Conservation (phyloP, 768 basidiomycete species). For the Stropharia rugosoannulata region DNA sequence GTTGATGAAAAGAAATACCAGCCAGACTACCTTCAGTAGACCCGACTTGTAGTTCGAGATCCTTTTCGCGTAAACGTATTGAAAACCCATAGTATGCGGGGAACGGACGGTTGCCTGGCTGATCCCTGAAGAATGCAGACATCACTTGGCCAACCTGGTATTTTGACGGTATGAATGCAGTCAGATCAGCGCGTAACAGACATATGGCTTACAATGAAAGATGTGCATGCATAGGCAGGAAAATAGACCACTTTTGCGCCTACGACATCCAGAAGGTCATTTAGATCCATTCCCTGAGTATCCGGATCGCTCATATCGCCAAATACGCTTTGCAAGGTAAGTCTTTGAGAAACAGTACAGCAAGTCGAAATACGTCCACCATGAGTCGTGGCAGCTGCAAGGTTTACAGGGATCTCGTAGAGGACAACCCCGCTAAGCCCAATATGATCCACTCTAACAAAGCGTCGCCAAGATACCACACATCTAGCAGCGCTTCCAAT, state of each 20-base stretch:
- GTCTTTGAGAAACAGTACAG: not conserved
- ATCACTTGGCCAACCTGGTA: constrained; percentile 24
- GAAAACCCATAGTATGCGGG: constrained; percentile 21
- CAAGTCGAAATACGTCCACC: constrained; percentile 5
- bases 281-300: constrained; percentile 25
- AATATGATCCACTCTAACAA: constrained; percentile 24
- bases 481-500: not conserved
- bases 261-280: constrained; percentile 25
- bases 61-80: constrained; percentile 3
- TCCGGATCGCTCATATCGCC: constrained; percentile 21
- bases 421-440: constrained; percentile 29
- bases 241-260: constrained; percentile 26
- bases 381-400: not conserved
- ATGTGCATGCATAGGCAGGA: constrained; percentile 31
- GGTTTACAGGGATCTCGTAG: constrained; percentile 20
- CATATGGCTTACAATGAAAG: constrained; percentile 23
- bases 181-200: too few species aligned
- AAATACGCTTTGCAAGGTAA: constrained; percentile 25
- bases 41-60: not conserved
- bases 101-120: constrained; percentile 10
- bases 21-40: not conserved
- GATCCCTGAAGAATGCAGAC: constrained; percentile 18
- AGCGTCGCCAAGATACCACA: constrained; percentile 17
- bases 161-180: not conserved
- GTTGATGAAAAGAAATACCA: too few species aligned